Evolutionary conservation across 1,139 yeast species (phyloP).

Genomic region (Hyphopichia buzzinii): DNA sequence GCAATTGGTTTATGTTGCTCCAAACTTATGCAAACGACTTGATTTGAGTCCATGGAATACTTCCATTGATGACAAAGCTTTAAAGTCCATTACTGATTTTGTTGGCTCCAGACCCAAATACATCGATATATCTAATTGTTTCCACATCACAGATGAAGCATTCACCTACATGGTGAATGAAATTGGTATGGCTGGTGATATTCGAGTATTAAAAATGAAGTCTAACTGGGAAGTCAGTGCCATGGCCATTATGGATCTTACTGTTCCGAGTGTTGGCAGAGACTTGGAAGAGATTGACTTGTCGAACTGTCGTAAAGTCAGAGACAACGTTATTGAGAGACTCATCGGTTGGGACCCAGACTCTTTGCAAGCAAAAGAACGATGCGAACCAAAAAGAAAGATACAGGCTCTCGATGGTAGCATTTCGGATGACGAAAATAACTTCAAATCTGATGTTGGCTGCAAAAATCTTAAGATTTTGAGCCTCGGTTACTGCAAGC

Average conservation of each 20-base stretch:
- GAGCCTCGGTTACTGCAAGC: conserved; percentile 70
- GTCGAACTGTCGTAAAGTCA: conserved; percentile 69
- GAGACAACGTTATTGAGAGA: conserved; percentile 68
- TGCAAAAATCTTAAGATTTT: conserved; percentile 56
- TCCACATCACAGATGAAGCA: conserved; percentile 74
- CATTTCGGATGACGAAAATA: conserved; percentile 14
- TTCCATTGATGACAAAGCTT: conserved; percentile 53
- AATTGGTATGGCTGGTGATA: conserved; percentile 62
- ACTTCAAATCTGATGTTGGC: conserved; percentile 34
- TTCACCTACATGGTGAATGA: conserved; percentile 69
- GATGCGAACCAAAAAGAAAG: conserved; percentile 2
- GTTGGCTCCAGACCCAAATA: conserved; percentile 65
- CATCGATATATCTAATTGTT: conserved; percentile 69
- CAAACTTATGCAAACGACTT: conserved; percentile 46
- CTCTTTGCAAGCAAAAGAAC: conserved; percentile 10
- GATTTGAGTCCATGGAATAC: conserved; percentile 64
- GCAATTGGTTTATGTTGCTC: conserved; percentile 58
- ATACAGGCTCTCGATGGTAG: conserved; percentile 5
- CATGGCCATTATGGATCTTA: conserved; percentile 76
- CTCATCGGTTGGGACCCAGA: conserved; percentile 54
- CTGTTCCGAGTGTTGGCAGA: conserved; percentile 63
- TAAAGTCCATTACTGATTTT: conserved; percentile 61
- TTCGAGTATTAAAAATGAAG: conserved; percentile 55
- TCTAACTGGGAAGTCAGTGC: conserved; percentile 79
- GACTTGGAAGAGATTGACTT: conserved; percentile 60